phyloP scores from a whole-genome alignment of 768 basidiomycete species.

The Podaxis pistillaris region DNA sequence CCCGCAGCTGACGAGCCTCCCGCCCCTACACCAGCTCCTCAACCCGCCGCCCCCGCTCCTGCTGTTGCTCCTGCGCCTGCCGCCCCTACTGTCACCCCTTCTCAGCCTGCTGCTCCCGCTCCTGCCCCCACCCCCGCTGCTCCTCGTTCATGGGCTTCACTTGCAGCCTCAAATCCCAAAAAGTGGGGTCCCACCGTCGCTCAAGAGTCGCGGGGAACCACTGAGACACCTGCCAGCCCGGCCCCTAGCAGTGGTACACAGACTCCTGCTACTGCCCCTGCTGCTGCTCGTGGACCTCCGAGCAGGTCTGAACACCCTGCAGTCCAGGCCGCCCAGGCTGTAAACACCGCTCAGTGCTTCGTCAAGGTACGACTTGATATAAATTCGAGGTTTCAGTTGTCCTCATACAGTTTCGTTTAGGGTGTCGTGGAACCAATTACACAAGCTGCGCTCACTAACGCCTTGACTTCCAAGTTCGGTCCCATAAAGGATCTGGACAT shows the following conservation, averaged over 20 bases:
- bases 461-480: constrained; percentile 67
- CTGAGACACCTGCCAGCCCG: constrained; percentile 51
- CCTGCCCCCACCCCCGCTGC: constrained; percentile 44
- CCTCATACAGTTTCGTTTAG: constrained; percentile 31
- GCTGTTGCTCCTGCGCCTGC: constrained; percentile 28
- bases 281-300: constrained; percentile 31
- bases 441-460: constrained; percentile 43
- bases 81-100: constrained; percentile 27
- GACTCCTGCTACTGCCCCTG: constrained; percentile 28
- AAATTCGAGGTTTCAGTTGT: neutral
- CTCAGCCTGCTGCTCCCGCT: constrained; percentile 31
- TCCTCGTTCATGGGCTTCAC: constrained; percentile 89
- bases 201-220: constrained; percentile 72
- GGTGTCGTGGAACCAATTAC: constrained; percentile 71
- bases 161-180: constrained; percentile 78
- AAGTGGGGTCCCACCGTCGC: constrained; percentile 88
- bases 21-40: constrained; percentile 30
- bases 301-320: constrained; percentile 41
- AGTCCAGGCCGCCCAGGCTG: constrained; percentile 53
- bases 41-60: constrained; percentile 27
- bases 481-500: constrained; percentile 87
- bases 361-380: constrained; percentile 65
- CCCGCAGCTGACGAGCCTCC: constrained; percentile 23
- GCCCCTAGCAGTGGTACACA: constrained; percentile 39
- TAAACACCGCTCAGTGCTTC: constrained; percentile 81